Percentiles rank a stretch among this genome's conserved stretches.
Conservation (phyloP, 768 basidiomycete genomes). For the Lanmaoa rubissima region DNA sequence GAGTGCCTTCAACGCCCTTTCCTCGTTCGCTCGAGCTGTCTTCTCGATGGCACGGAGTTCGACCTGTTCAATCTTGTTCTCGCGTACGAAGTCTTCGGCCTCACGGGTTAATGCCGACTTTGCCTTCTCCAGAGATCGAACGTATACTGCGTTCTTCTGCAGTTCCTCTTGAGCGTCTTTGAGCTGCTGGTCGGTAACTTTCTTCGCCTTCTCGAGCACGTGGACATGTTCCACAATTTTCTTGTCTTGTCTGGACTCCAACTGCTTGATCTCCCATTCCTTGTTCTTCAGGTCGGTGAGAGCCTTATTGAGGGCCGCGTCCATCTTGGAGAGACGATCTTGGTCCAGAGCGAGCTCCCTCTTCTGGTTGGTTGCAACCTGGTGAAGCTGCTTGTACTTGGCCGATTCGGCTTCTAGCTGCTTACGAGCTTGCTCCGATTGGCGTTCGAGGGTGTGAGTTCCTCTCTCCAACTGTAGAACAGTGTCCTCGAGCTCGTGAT, state of each 20-base stretch:
- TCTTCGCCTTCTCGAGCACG: conserved; percentile 94
- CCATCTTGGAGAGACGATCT: conserved; percentile 67
- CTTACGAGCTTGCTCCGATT: conserved; percentile 66
- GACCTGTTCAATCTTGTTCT: conserved; percentile 67
- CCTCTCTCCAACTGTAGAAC: conserved; percentile 83
- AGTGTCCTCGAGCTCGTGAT: conserved; percentile 85
- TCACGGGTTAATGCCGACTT: conserved; percentile 73
- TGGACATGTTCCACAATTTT: conserved; percentile 99
- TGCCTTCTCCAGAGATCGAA: conserved; percentile 84
- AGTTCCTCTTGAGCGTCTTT: conserved; percentile 78
- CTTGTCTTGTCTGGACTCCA: conserved; percentile 89
- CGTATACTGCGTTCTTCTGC: conserved; percentile 67
- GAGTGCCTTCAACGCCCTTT: conserved; percentile 52
- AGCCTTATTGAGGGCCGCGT: conserved; percentile 78
- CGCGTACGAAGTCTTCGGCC: conserved; percentile 76
- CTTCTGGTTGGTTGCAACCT: conserved; percentile 57
- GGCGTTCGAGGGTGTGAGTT: conserved; percentile 67
- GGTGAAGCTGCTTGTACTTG: conserved; percentile 76
- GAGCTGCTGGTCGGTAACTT: conserved; percentile 88
- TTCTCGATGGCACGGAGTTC: conserved; percentile 71
- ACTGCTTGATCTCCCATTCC: conserved; percentile 84
- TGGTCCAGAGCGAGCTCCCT: conserved; percentile 66
- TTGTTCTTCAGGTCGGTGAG: conserved; percentile 76
- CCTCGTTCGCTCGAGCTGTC: conserved; percentile 58
- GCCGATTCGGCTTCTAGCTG: conserved; percentile 73